Percentiles rank a stretch among this genome's conserved stretches.
Conservation (phyloP, 169 alveolate species). For the Cryptosporidium xiaoi region DNA sequence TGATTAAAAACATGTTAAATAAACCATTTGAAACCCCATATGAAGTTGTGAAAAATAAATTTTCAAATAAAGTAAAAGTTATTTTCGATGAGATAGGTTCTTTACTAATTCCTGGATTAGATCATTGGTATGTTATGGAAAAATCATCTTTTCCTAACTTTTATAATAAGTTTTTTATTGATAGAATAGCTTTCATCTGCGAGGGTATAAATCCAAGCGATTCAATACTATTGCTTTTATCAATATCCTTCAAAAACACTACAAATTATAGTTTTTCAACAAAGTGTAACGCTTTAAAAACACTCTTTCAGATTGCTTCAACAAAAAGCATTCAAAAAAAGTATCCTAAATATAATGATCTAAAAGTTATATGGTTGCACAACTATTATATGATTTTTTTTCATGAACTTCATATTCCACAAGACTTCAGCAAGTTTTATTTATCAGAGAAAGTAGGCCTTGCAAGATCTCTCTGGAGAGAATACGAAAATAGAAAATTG, state of each 20-base stretch:
- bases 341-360: conserved; percentile 67
- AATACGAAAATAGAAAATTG: conserved; percentile 32
- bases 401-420: conserved; percentile 58
- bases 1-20: conserved; percentile 27
- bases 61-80: conserved; percentile 4
- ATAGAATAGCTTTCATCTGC: conserved; percentile 55
- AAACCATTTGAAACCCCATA: conserved; percentile 71
- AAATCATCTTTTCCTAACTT: background rate
- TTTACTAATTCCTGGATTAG: conserved; percentile 20
- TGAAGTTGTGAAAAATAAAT: conserved; percentile 26
- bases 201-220: conserved; percentile 42
- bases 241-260: conserved; percentile 46
- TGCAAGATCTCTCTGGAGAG: conserved; percentile 73
- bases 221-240: conserved; percentile 44
- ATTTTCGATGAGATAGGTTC: conserved; percentile 32
- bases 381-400: conserved; percentile 58
- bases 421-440: conserved; percentile 70
- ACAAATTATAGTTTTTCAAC: conserved; percentile 38
- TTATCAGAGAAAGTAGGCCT: conserved; percentile 57
- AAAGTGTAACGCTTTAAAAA: conserved; percentile 48
- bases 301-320: conserved; percentile 64
- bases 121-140: conserved; percentile 13
- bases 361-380: conserved; percentile 66
- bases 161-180: conserved; percentile 12
- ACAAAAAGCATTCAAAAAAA: conserved; percentile 61